Base-by-base conservation (phyloP, 371 early-diverging fungal genomes). In the Cokeromyces recurvatus region DNA sequence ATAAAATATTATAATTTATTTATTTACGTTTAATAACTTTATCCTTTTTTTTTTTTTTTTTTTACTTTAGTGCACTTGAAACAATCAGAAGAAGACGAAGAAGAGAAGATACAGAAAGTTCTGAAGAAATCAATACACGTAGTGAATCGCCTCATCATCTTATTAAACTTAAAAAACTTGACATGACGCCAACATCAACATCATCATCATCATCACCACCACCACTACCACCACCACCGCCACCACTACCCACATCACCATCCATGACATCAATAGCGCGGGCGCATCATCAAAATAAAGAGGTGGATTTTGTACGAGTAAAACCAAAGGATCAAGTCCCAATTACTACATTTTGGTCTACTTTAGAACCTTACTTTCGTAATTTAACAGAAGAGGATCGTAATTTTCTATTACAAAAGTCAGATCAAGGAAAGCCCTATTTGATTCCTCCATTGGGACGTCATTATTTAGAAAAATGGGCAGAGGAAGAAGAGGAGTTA, bases 381-480 rank as follows among this genome's bases (percentile, higher is more conserved):
- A 77, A 74, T n/a, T 65, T 94, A 23, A 78, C 77, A n/a, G 92
- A 93, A 50, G 87, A 89, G 5, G 95, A 95, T 62, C 58, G 92
- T 12, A 57, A 64, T 10, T 82, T 79, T 51, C 57, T 95, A 46
- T 72, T 86, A 39, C 63, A 70, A 51, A 73, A 79, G 50, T 71
- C 55, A 4, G 62, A 93, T 46, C 81, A 83, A 36, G 76, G 81
- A 5, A 82, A 82, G 14, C 77, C 84, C 0, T 84, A 80, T 61
- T 54, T 79, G 41, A 81, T 90, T 41, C 91, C 93, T 9, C 77
- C 84, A 4, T 72, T 91, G 5, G 95, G 93, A 7, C 74, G 73
- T 32, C 82, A 83, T 46, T 94, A 90, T 50, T 54, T 74, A 2
- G 87, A 90, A 32, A 77, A 71, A 19, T 94, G 93, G 93, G 81